phyloP scores from a whole-genome alignment of 1,284 basidiomycete genomes.

The Macrocystidia cucumis region DNA sequence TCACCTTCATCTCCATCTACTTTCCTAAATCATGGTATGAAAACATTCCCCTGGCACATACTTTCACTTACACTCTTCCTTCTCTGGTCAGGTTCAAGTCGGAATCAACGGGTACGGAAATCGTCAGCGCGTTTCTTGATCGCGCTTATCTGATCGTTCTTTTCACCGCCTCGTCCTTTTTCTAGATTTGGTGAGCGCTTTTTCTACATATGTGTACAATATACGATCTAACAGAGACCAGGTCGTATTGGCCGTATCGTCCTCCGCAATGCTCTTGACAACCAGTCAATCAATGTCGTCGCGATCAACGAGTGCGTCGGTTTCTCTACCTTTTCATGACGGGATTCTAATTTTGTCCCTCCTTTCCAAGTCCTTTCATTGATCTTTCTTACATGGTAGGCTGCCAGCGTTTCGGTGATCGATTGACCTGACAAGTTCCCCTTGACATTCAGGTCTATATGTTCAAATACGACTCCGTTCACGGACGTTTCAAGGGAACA shows the following conservation, averaged over 20 bases:
- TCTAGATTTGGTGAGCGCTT: constrained; percentile 71
- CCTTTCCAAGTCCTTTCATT: constrained; percentile 76
- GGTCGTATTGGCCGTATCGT: constrained; percentile 99
- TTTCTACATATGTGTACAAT: constrained; percentile 1
- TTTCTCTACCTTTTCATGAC: constrained; percentile 9
- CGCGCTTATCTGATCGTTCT: constrained; percentile 17
- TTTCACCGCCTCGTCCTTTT: constrained; percentile 7
- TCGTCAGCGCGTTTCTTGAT: constrained; percentile 3
- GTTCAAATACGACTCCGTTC: constrained; percentile 99
- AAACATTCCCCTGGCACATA: neutral
- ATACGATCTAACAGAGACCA: constrained; percentile 20
- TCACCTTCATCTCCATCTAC: constrained; percentile 5
- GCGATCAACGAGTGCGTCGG: constrained; percentile 82
- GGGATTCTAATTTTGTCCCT: no score
- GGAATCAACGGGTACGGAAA: constrained; percentile 86
- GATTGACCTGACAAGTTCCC: constrained; percentile 3
- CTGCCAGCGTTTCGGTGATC: constrained; percentile 4
- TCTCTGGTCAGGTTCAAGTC: constrained; percentile 57
- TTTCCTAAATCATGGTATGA: constrained; percentile 12
- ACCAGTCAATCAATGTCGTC: constrained; percentile 74
- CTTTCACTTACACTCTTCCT: constrained; percentile 1
- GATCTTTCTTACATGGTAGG: constrained; percentile 90
- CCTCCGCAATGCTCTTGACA: constrained; percentile 86
- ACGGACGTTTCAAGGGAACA: constrained; percentile 90
- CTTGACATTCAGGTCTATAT: constrained; percentile 86